Evolutionary conservation across 2,329 filamentous ascomycete genomes (phyloP).

Genomic region (Aspergillus eucalypticola): DNA sequence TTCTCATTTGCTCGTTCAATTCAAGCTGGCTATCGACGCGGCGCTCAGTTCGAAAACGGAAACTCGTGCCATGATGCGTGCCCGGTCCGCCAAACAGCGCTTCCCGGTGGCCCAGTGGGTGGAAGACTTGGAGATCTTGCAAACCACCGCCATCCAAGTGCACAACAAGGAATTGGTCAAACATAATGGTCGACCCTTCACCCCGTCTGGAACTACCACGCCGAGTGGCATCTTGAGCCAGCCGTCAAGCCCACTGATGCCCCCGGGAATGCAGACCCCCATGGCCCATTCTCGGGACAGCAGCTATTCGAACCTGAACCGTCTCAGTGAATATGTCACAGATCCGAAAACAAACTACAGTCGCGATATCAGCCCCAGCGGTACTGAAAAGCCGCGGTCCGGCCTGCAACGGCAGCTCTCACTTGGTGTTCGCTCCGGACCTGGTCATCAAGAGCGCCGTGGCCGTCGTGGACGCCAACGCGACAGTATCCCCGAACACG

Average conservation of each 20-base stretch:
- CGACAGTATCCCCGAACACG: conserved; percentile 25
- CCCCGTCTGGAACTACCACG: conserved; percentile 42
- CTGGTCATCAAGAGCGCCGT: conserved; percentile 34
- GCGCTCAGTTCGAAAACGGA: conserved; percentile 59
- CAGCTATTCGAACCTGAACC: conserved; percentile 28
- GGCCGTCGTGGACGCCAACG: conserved; percentile 25
- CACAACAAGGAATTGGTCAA: conserved; percentile 47
- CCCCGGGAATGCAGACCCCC: conserved; percentile 32
- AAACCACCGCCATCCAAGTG: conserved; percentile 60
- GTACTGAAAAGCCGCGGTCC: conserved; percentile 28
- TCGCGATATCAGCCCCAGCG: conserved; percentile 33
- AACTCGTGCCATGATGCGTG: conserved; percentile 62
- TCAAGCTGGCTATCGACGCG: conserved; percentile 61
- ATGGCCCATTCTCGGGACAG: conserved; percentile 26
- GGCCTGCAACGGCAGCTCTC: conserved; percentile 37
- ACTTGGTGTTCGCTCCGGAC: conserved; percentile 41
- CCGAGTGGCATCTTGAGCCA: conserved; percentile 21
- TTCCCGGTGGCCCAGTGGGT: conserved; percentile 70
- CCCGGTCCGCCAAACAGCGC: conserved; percentile 62
- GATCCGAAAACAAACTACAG: conserved; percentile 37
- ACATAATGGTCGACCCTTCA: conserved; percentile 30
- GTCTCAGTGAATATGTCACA: conserved; percentile 28
- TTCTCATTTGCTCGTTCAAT: conserved; percentile 63
- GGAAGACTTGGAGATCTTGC: conserved; percentile 62
- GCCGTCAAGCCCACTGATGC: conserved; percentile 26